These are phyloP conservation scores for Ophiostoma novo-ulmi DNA, from an alignment of 2,329 filamentous ascomycete species.

Conservation along the genomic window DNA sequence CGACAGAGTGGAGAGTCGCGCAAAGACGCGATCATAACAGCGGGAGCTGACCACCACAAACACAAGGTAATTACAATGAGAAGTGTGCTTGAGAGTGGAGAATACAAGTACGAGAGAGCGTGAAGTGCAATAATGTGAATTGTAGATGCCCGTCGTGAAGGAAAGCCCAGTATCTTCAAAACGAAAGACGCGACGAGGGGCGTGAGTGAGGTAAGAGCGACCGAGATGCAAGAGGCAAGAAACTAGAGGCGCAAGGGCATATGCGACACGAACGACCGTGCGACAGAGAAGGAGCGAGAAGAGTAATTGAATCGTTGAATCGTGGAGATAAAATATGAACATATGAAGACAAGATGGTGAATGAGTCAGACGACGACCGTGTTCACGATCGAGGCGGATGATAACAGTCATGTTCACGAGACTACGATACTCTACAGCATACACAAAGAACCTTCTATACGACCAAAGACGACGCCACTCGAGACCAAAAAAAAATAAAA, in stretches of 20 bases:
- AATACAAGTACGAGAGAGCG: neutral
- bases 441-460: neutral
- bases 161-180: no score
- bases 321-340: neutral
- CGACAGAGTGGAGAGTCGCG: constrained; percentile 2
- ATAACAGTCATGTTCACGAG: neutral
- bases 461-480: neutral
- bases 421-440: neutral
- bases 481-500: neutral
- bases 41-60: neutral
- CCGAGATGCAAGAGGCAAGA: neutral
- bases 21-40: constrained; percentile 14
- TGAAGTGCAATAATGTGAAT: neutral
- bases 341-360: neutral
- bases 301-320: no score
- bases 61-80: neutral
- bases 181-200: neutral
- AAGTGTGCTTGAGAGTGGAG: neutral
- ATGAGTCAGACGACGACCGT: constrained; percentile 1
- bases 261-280: no score
- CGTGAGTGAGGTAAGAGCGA: neutral
- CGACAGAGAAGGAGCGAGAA: no score
- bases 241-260: neutral
- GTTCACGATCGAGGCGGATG: neutral
- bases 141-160: neutral